Base-by-base conservation (phyloP, 495 filamentous ascomycete genomes). In the Penicillium parvum region DNA sequence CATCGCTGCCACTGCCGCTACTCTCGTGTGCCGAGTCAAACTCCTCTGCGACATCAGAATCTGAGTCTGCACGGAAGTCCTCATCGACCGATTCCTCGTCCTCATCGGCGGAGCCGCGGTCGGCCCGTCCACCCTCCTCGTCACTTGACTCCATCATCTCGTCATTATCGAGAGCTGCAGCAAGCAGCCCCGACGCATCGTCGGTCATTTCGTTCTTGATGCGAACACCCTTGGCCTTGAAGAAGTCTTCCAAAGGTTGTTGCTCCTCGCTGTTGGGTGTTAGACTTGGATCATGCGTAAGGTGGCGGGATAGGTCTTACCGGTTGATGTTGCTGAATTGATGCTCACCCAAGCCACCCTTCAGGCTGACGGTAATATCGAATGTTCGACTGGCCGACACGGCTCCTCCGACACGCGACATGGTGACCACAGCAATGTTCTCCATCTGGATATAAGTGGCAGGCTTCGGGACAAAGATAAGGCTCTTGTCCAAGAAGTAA, bases 241-340 rank as follows among this genome's bases (percentile, higher is more conserved):
- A 96, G 72, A 97, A 97, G 47, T 87, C 83, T 56, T 97, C 92
- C 3, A 99, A 79, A 5, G 89, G 86, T 63, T 90, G 84, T 71
- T 97, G 86, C 54, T 99, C 92, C 74, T 99, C 94, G 40, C 81
- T 83, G 41, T 14, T n/a, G 4, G 36, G 39, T 44, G 38, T 47
- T 11, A 45, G n/a, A 29, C 19, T 36, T 3, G 10, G 7, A 37
- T n/a, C n/a, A n/a, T n/a, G n/a, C n/a, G n/a, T n/a, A n/a, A n/a
- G n/a, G n/a, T n/a, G n/a, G n/a, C n/a, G 4, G 9, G 28, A 8
- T 8, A 29, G 12, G 28, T 2, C 73, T 34, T 66, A 82, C 79
- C 91, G 87, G 60, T 97, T 99, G 66, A 99, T 97, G 68, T 99
- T 99, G 68, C 88, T 95, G 69, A 99, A 97, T 53, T 96, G 89